Base-by-base conservation (phyloP, 371 early-diverging fungal genomes). In the Chytridium lagenaria region DNA sequence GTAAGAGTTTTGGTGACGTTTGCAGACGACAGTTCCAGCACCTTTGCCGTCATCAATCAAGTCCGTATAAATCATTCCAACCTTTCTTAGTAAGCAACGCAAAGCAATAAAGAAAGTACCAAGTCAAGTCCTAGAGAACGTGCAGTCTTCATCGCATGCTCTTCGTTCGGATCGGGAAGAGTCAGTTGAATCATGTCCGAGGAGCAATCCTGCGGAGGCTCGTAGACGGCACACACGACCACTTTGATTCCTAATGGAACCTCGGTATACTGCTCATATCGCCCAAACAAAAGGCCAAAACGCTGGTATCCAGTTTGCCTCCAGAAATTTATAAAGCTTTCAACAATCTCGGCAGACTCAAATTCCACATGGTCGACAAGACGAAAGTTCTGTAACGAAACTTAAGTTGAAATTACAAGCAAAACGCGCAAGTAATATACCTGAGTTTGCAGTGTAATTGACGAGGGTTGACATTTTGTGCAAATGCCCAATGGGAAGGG, bases 311-410 rank as follows among this genome's bases (percentile, higher is more conserved):
- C 95, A 33, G 95, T 92, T 22, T 84, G 73, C 64, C 95, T 89
- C 98, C 98, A 98, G 76, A 87, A 94, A 44, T 88, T 81, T 65
- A 99, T 84, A 77, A 99, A 94, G 36, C 85, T 83, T 70, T 99
- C 96, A 23, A 99, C 89, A n/a, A 97, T 75, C 15, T 81, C 79
- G 2, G 92, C 84, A 15, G 89, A 88, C n/a, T 98, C 94, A 82
- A 99, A 98, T 84, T 99, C 99, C 40, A 99, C 91, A 80, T 99
- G 98, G 80, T 99, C 99, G 1, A 99, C 97, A 90, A 96, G 91
- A 64, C 99, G 91, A 84, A 95, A 99, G 31, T 87, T 81, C 92
- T 96, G n/a, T n/a, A n/a, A 80, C 3, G 44, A 16, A 44, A 31
- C 7, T 36, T 38, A 30, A 71, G 72, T 76, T 66, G 1, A 75